Evolutionary conservation across 2,329 filamentous ascomycete species (phyloP), one percentile per base, ranked within the genome.

Genomic region (Elsinoe australis): DNA sequence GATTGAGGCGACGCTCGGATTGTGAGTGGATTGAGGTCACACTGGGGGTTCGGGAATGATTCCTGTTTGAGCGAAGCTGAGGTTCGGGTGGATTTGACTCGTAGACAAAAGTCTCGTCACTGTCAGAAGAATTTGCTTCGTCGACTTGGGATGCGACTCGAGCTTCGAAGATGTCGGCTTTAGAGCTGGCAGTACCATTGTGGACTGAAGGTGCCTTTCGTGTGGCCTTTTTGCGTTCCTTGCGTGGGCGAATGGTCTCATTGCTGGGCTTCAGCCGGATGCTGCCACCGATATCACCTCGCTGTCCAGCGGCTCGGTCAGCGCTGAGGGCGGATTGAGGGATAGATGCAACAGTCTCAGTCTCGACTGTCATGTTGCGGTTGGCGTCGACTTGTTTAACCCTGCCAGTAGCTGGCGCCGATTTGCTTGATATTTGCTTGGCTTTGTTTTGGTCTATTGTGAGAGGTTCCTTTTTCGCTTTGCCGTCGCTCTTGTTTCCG

Each of bases 71-170:
- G 45, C 76, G 71, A 22, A 75, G 66, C 48, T 67, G 72, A 18
- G 73, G 70, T 55, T 82, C 79, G 10, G 76, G 75, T 7, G 90
- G 92, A 60, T 98, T 98, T 19, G 92, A 96, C 66, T 98, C 92
- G 68, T 98, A 98, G 12, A 98, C 92, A 65, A 96, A 98, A 0
- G 92, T 96, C 67, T 96, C 92, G 60, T 95, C 92, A 1, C 90
- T 96, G 64, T 98, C 92, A 5, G 90, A 95, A 9, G 90, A 94
- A 64, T 95, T 86, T 35, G 87, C 88, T 65, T 96, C 89, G 63
- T 96, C 90, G 46, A 98, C 88, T 6, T 90, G 90, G 64, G 83
- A 95, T 44, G 90, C 90, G 56, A 98, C 88, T 62, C 94, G 94
- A 56, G 89, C 88, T 70, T 96, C 92, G 64, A 98, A 98, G 45